Base-by-base conservation (phyloP, 2,329 filamentous ascomycete genomes). In the Xylariaceae sp. region DNA sequence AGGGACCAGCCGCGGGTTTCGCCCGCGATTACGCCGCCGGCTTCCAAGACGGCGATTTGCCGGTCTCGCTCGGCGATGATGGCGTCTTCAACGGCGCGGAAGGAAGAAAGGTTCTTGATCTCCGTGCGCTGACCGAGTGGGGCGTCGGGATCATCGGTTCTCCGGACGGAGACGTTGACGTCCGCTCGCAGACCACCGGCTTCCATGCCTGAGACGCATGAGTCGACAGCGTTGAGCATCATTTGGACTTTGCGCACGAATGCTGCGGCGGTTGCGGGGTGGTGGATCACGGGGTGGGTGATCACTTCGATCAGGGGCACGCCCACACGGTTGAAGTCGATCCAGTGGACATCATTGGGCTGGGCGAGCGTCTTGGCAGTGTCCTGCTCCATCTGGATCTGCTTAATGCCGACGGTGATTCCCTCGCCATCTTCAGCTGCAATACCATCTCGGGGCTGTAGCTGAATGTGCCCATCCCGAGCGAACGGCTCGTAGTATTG, bases 301-400 rank as follows among this genome's bases (percentile, higher is more conserved):
- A 99, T 97, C 66, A 99, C 94, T 74, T 99, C 94, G 63, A 99
- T 88, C 51, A 99, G 80, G 3, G 94, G 92, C 55, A 92, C 83
- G 2, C 92, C 94, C 2, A 94, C 92, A 34, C 94, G 88, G 72
- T 97, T 97, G 75, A 97, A 92, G 72, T 99, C 94, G 30, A 99
- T 81, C 71, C 95, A 87, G 65, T 92, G 86, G 4, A 83, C 83
- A 10, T 83, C 86, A 10, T 84, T 85, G 1, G 88, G 84, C 66
- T 93, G 87, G 34, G 90, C 87, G 45, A 92, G 82, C 0, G 93
- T 97, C 75, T 97, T 97, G 65, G 92, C 94, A 0, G 94, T 97
- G 73, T 99, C 94, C 75, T 99, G 94, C 76, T 99, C 94, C 78
- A 99, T 87, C 75, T 99, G 94, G 7, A 99, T 83, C 74, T 97